These are phyloP conservation scores for Taphrina communis DNA, from an alignment of 1,139 yeast species.

Conservation along the genomic window DNA sequence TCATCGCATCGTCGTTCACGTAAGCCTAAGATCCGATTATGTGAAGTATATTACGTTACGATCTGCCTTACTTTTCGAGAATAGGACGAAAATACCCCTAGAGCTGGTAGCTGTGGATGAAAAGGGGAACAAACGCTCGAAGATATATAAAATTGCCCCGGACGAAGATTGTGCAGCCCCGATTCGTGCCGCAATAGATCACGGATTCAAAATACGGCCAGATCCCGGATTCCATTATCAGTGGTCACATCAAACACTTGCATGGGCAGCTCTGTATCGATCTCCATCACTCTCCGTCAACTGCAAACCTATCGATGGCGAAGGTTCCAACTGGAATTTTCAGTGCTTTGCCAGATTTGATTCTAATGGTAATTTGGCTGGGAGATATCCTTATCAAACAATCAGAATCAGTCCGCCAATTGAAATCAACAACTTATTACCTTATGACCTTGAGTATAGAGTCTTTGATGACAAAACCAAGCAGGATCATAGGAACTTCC, in stretches of 20 bases:
- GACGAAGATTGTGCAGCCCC: slow-evolving; percentile 71
- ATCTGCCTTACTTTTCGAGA: slow-evolving; percentile 74
- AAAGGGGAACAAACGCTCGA: slow-evolving; percentile 46
- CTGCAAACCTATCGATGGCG: slow-evolving; percentile 60
- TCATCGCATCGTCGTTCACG: slow-evolving; percentile 74
- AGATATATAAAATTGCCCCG: slow-evolving; percentile 53
- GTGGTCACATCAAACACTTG: slow-evolving; percentile 69
- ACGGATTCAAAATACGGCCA: slow-evolving; percentile 68
- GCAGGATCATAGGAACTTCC: slow-evolving; percentile 68
- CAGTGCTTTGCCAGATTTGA: slow-evolving; percentile 75
- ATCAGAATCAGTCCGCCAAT: slow-evolving; percentile 83
- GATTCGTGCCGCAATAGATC: slow-evolving; percentile 67
- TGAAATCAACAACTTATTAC: slow-evolving; percentile 81
- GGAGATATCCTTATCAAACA: slow-evolving; percentile 81
- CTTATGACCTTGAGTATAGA: slow-evolving; percentile 77
- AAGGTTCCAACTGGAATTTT: slow-evolving; percentile 61
- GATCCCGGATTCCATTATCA: slow-evolving; percentile 59
- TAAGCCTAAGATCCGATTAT: slow-evolving; percentile 71
- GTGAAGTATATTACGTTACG: slow-evolving; percentile 76
- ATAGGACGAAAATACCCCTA: slow-evolving; percentile 71
- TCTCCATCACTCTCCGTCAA: slow-evolving; percentile 60
- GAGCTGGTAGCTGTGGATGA: slow-evolving; percentile 54
- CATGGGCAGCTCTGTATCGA: slow-evolving; percentile 70
- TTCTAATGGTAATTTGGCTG: slow-evolving; percentile 52
- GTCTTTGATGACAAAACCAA: slow-evolving; percentile 78